Percentiles rank a stretch among this genome's conserved stretches.
Evolutionary conservation across 2,329 filamentous ascomycete genomes (phyloP).

Genomic region (Arthroderma sp.): DNA sequence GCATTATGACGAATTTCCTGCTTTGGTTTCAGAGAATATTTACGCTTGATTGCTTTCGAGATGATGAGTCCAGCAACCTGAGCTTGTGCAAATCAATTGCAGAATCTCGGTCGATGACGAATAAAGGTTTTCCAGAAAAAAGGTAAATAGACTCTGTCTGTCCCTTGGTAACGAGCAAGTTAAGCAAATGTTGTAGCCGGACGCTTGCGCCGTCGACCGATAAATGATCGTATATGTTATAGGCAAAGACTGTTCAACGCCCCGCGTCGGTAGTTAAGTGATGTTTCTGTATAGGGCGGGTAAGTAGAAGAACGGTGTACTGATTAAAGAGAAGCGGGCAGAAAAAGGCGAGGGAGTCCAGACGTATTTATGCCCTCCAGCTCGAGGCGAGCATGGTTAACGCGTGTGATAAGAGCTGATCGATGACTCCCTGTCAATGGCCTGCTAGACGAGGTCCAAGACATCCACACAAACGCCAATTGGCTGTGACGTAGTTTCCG

Average conservation of each 20-base stretch:
- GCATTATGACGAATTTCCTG: not conserved
- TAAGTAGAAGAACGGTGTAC: no score
- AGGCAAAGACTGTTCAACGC: not conserved
- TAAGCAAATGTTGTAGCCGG: not conserved
- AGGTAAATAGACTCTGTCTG: no score
- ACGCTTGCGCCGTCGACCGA: not conserved
- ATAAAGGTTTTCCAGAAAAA: not conserved
- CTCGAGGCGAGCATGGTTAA: not conserved
- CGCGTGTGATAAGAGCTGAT: not conserved
- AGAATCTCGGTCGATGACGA: not conserved
- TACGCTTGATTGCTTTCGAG: not conserved
- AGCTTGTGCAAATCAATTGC: not conserved
- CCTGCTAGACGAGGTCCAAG: not conserved
- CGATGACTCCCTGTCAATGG: not conserved
- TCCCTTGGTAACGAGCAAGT: not conserved
- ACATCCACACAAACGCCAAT: not conserved
- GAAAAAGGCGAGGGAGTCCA: not conserved
- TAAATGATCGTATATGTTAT: not conserved
- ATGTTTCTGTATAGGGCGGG: no score
- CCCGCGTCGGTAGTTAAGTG: not conserved
- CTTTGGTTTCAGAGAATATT: not conserved
- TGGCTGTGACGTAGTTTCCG: not conserved
- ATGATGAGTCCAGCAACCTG: not conserved
- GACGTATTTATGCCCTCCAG: not conserved
- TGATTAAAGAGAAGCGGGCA: not conserved